These are phyloP conservation scores for Leccinum pellstonianum DNA, from an alignment of 768 basidiomycete genomes.

Conservation along the genomic window DNA sequence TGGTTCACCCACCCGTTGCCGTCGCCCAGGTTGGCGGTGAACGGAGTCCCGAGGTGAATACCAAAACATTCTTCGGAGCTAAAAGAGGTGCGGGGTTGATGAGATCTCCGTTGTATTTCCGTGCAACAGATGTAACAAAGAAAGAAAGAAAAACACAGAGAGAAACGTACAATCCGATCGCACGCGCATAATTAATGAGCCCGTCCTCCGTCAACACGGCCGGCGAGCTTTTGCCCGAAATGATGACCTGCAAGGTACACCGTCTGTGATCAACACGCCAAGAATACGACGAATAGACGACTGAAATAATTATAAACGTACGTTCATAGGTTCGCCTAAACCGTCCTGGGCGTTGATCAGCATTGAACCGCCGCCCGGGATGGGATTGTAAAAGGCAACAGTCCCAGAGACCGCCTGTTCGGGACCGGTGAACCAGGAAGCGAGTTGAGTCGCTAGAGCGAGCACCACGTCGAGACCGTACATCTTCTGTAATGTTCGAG, in stretches of 20 bases:
- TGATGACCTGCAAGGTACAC: constrained; percentile 46
- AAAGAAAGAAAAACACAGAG: neutral
- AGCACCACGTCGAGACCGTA: constrained; percentile 1
- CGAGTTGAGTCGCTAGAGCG: neutral
- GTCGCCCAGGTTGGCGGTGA: constrained; percentile 48
- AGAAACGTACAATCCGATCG: constrained; percentile 59
- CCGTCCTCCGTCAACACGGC: constrained; percentile 55
- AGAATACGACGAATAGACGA: neutral
- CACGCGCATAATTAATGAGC: constrained; percentile 55
- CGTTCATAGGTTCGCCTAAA: constrained; percentile 47
- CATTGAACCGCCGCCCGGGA: constrained; percentile 41
- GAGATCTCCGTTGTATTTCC: neutral
- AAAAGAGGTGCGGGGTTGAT: constrained; percentile 11
- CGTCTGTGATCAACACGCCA: neutral
- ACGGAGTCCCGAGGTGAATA: constrained; percentile 38
- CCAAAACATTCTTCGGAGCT: constrained; percentile 41
- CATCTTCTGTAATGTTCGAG: constrained; percentile 7
- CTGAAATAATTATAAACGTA: constrained; percentile 7
- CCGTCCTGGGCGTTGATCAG: constrained; percentile 39
- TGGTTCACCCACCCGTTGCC: constrained; percentile 45
- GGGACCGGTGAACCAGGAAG: neutral
- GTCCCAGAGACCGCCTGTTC: neutral
- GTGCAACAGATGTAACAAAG: neutral
- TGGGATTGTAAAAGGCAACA: constrained; percentile 38
- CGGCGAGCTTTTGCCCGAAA: constrained; percentile 62